Percentiles rank a stretch among this genome's conserved stretches.
These are phyloP conservation scores for Selaginella tamariscina DNA, from an alignment of 75 land plant species.

Conservation along the genomic window DNA sequence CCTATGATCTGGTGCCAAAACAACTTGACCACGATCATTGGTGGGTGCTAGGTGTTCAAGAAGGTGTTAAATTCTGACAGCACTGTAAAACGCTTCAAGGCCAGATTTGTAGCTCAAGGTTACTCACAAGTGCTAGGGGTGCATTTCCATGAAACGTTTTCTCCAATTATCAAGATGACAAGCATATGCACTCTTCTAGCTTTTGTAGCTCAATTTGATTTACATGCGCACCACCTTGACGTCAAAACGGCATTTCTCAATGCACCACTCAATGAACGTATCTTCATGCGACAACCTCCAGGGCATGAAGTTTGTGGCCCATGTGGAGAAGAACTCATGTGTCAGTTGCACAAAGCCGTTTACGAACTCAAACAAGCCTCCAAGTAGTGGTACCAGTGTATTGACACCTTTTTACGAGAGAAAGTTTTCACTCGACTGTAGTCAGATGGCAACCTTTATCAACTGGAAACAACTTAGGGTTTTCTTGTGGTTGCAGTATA, in stretches of 20 bases:
- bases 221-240: not conserved
- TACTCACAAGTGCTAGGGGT: constrained; percentile 1
- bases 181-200: constrained; percentile 7
- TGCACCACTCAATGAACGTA: no score
- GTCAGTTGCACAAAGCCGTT: not conserved
- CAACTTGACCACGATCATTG: not conserved
- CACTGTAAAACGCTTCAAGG: no score
- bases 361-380: not conserved
- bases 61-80: not conserved
- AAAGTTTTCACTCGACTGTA: no score
- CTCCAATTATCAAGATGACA: not conserved
- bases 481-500: no score
- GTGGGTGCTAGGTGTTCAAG: not conserved
- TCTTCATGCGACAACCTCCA: not conserved
- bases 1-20: not conserved
- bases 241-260: constrained; percentile 1
- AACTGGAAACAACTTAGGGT: no score
- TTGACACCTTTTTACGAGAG: not conserved
- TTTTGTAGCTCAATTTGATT: constrained; percentile 1
- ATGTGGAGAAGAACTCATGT: not conserved
- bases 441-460: not conserved
- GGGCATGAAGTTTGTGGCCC: not conserved
- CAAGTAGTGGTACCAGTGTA: not conserved
- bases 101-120: constrained; percentile 5
- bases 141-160: constrained; percentile 1